These are phyloP conservation scores for Sporothrix dimorphospora DNA, from an alignment of 2,329 filamentous ascomycete species.

Conservation along the genomic window DNA sequence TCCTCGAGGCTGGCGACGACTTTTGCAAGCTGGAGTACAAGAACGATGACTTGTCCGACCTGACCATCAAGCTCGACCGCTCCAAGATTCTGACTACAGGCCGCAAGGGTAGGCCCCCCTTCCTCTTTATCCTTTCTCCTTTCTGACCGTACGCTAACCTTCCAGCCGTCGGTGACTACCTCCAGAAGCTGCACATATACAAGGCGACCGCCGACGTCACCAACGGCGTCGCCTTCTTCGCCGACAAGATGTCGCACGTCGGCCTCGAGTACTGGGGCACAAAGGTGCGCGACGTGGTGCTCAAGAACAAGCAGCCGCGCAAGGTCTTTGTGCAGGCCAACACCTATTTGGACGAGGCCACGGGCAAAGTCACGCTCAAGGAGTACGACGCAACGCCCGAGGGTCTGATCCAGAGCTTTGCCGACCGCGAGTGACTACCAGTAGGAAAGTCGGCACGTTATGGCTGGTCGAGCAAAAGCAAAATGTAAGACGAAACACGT, in stretches of 20 bases:
- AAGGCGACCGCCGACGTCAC: slow-evolving; percentile 87
- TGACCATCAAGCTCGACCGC: slow-evolving; percentile 81
- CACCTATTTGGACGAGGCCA: slow-evolving; percentile 70
- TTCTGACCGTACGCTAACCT: not conserved
- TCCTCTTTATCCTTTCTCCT: slow-evolving; percentile 13
- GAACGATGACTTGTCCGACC: slow-evolving; percentile 74
- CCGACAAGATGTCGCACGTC: slow-evolving; percentile 75
- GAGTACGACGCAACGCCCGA: slow-evolving; percentile 83
- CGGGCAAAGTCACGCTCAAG: slow-evolving; percentile 73
- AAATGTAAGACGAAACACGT: not conserved
- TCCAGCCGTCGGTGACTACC: slow-evolving; percentile 76
- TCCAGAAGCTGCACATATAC: slow-evolving; percentile 91
- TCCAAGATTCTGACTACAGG: slow-evolving; percentile 84
- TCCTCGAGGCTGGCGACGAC: slow-evolving; percentile 81
- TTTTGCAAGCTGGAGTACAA: slow-evolving; percentile 82
- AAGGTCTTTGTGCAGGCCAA: slow-evolving; percentile 96
- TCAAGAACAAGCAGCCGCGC: slow-evolving; percentile 77
- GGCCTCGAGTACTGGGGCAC: slow-evolving; percentile 81
- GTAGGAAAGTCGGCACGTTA: not conserved
- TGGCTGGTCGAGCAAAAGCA: not conserved
- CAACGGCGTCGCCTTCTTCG: slow-evolving; percentile 77
- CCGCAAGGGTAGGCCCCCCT: slow-evolving; percentile 57
- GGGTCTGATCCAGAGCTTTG: slow-evolving; percentile 84
- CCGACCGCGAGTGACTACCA: slow-evolving; percentile 54
- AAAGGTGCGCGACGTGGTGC: slow-evolving; percentile 74